A percentile compares a stretch with the other conserved stretches of the same genome.
Evolutionary conservation across 257 asterid genomes (phyloP).

Genomic region (Fraxinus americana): DNA sequence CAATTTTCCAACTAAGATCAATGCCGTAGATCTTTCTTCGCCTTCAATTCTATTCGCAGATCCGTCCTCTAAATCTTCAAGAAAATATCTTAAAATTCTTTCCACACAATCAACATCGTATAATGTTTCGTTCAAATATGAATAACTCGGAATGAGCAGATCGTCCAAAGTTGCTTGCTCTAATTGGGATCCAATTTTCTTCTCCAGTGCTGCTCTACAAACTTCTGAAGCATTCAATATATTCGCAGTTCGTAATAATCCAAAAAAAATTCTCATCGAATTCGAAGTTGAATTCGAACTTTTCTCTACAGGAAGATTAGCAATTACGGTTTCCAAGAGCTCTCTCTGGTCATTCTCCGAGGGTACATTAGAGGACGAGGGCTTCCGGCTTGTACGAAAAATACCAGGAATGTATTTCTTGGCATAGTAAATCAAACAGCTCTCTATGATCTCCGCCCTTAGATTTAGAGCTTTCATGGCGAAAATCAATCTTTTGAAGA

Average conservation of each 20-base stretch:
- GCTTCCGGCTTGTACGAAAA: slow-evolving; percentile 64
- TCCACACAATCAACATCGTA: slow-evolving; percentile 93
- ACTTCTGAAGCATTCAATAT: slow-evolving; percentile 76
- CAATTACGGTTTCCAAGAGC: slow-evolving; percentile 68
- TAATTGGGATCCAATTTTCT: slow-evolving; percentile 80
- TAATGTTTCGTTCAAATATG: slow-evolving; percentile 82
- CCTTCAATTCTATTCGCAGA: slow-evolving; percentile 37
- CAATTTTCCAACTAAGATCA: slow-evolving; percentile 85
- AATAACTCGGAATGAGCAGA: slow-evolving; percentile 88
- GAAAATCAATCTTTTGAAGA: slow-evolving; percentile 65
- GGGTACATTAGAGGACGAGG: slow-evolving; percentile 48
- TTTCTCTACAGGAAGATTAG: slow-evolving; percentile 61
- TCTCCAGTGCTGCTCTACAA: slow-evolving; percentile 63
- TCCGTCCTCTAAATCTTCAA: slow-evolving; percentile 53
- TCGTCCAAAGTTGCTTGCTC: slow-evolving; percentile 92
- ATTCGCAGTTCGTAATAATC: slow-evolving; percentile 72
- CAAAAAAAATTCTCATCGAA: slow-evolving; percentile 60
- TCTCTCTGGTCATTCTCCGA: slow-evolving; percentile 83
- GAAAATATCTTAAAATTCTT: slow-evolving; percentile 68
- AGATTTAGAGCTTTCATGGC: slow-evolving; percentile 66
- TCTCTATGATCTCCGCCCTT: slow-evolving; percentile 72
- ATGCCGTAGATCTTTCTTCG: slow-evolving; percentile 61
- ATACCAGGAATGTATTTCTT: slow-evolving; percentile 80
- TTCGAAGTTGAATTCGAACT: slow-evolving; percentile 43
- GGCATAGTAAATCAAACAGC: slow-evolving; percentile 77